These are phyloP conservation scores for Exophiala sp. DNA, from an alignment of 2,329 filamentous ascomycete genomes.

Conservation along the genomic window DNA sequence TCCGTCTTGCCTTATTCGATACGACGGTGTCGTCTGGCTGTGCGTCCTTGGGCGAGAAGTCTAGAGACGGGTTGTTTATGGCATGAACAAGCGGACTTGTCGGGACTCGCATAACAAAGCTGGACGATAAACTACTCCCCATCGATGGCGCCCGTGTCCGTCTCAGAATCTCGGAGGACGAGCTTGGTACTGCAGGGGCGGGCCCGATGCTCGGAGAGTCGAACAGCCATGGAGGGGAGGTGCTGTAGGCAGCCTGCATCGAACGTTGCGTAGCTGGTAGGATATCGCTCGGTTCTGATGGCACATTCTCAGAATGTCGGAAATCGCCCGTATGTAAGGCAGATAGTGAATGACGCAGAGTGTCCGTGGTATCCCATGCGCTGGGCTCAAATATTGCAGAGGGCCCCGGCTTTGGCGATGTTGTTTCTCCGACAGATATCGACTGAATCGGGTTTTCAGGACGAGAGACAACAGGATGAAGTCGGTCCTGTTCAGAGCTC, in stretches of 20 bases:
- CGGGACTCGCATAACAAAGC: slow-evolving; percentile 77
- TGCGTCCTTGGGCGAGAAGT: slow-evolving; percentile 53
- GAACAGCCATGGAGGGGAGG: slow-evolving; percentile 8
- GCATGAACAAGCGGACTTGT: slow-evolving; percentile 90
- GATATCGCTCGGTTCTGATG: neutral
- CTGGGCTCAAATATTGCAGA: slow-evolving; percentile 47
- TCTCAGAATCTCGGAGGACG: slow-evolving; percentile 6
- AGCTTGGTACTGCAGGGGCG: neutral
- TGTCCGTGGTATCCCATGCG: slow-evolving; percentile 6
- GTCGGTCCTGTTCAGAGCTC: slow-evolving; percentile 13
- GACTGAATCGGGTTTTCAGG: slow-evolving; percentile 32
- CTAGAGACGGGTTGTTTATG: slow-evolving; percentile 72
- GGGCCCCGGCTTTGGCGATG: neutral
- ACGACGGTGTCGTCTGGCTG: neutral
- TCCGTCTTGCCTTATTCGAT: slow-evolving; percentile 50
- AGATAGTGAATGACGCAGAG: slow-evolving; percentile 61
- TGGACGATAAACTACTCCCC: slow-evolving; percentile 68
- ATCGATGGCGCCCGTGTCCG: slow-evolving; percentile 52
- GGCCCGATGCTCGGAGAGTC: slow-evolving; percentile 30
- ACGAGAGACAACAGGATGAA: slow-evolving; percentile 33
- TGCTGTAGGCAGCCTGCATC: neutral
- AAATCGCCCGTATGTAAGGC: slow-evolving; percentile 60
- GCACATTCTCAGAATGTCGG: slow-evolving; percentile 30
- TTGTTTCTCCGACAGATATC: slow-evolving; percentile 41
- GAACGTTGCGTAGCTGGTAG: neutral